phyloP scores from a whole-genome alignment of 345 rosid genomes.

The Hypericum perforatum region DNA sequence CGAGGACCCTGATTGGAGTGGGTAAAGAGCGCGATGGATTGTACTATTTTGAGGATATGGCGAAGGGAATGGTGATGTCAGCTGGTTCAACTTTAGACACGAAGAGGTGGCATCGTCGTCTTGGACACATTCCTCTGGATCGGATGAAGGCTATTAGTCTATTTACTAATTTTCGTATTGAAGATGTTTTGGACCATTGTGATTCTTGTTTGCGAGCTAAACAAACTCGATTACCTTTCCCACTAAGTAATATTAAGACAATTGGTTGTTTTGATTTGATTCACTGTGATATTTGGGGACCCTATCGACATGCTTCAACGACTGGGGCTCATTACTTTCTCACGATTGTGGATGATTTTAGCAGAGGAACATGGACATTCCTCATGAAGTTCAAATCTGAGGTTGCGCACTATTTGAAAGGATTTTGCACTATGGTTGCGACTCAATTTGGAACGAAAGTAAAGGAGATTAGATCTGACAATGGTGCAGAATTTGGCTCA shows the following conservation, averaged over 20 bases:
- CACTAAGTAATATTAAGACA: not conserved
- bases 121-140: not conserved
- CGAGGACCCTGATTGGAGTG: no score
- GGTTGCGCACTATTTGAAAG: not conserved
- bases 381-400: not conserved
- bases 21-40: no score
- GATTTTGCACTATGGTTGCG: not conserved
- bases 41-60: no score
- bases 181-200: not conserved
- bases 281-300: no score
- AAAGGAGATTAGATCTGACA: not conserved
- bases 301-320: no score
- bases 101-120: not conserved
- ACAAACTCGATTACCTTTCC: not conserved
- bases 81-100: not conserved
- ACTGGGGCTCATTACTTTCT: no score
- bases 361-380: no score
- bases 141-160: not conserved
- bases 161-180: no score
- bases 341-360: no score
- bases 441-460: not conserved
- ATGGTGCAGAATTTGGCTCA: not conserved
- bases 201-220: not conserved
- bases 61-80: no score
- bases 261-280: not conserved